Conservation (phyloP, 352 stramenopile species). For the Phytophthora hybrid region DNA sequence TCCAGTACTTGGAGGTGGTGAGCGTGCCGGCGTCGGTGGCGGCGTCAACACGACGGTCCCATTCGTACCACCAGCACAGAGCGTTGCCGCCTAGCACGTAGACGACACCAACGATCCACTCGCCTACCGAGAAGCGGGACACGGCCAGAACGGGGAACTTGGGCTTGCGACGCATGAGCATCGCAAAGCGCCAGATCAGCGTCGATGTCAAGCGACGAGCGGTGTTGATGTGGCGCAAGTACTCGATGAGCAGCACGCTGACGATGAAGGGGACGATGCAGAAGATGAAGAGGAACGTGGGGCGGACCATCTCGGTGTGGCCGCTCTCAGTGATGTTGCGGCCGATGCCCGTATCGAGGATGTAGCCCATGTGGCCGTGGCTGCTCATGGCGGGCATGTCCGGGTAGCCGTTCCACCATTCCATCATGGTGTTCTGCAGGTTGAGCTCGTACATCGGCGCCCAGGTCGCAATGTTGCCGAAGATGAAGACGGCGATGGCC, state of each 20-base stretch:
- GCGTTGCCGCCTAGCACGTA: slow-evolving; percentile 69
- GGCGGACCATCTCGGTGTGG: slow-evolving; percentile 73
- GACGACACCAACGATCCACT: slow-evolving; percentile 66
- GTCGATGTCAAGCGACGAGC: slow-evolving; percentile 47
- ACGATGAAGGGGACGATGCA: slow-evolving; percentile 69
- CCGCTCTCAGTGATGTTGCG: slow-evolving; percentile 64
- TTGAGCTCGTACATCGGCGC: slow-evolving; percentile 63
- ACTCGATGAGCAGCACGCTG: slow-evolving; percentile 62
- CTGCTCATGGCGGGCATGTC: slow-evolving; percentile 36
- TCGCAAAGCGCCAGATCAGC: slow-evolving; percentile 48
- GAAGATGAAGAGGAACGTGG: slow-evolving; percentile 76
- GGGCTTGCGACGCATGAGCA: slow-evolving; percentile 62
- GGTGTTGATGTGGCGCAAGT: slow-evolving; percentile 53
- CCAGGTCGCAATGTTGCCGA: slow-evolving; percentile 70
- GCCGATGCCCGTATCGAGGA: slow-evolving; percentile 57
- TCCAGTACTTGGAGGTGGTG: slow-evolving; percentile 62
- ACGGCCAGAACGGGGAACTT: slow-evolving; percentile 49
- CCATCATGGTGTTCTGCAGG: slow-evolving; percentile 58
- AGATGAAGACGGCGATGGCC: slow-evolving; percentile 55
- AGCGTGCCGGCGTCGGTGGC: slow-evolving; percentile 42
- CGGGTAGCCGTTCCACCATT: slow-evolving; percentile 71
- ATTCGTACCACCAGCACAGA: slow-evolving; percentile 69
- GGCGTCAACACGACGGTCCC: slow-evolving; percentile 51
- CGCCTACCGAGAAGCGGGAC: slow-evolving; percentile 56
- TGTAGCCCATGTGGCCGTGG: slow-evolving; percentile 46